Evolutionary conservation across 805 yeast genomes (phyloP), one percentile per base, ranked within the genome.

Genomic region (Ogataea ganodermae): DNA sequence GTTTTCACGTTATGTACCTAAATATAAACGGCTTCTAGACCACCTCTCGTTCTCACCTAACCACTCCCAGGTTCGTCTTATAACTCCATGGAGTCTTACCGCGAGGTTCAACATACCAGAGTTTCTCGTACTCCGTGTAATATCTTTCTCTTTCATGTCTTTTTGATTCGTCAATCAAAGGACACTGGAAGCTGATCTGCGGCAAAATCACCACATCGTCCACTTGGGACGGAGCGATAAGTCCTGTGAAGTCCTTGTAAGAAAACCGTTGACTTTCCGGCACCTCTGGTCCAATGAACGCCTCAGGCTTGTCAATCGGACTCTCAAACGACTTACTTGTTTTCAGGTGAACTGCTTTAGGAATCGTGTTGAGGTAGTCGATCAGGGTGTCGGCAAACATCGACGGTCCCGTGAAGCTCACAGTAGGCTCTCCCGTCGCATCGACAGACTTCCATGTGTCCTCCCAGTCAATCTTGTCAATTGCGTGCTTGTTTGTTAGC

Each of bases 51-150:
- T 38, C 18, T 31, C 18, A 38, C n/a, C 42, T 17, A 27, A 24
- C 27, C 7, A 44, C 22, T 14, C 55, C 55, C 20, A 48, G n/a
- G 28, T 52, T 52, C 7, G 43, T 20, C 23, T 21, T 49, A 50
- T 46, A 49, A n/a, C 56, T 46, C 53, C 54, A 56, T 16, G 44
- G 42, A 7, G 50, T 46, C 20, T 49, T 35, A 1, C 45, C 50
- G 13, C 27, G 6, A 1, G 54, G 44, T 69, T 72, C 17, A 67
- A 72, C 46, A 36, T 65, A 51, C 47, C 45, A 47, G 42, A 46
- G 40, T 20, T 42, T 18, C 20, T 46, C 44, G 42, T 49, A 49
- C 4, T 13, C 22, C 8, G 20, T 24, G 27, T 47, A 49, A 20
- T 46, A 50, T n/a, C 45, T 35, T 18, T 42, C 30, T 1, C 22